These are phyloP conservation scores for Exophiala lecanii-corni DNA, from an alignment of 2,329 filamentous ascomycete genomes.

Conservation along the genomic window DNA sequence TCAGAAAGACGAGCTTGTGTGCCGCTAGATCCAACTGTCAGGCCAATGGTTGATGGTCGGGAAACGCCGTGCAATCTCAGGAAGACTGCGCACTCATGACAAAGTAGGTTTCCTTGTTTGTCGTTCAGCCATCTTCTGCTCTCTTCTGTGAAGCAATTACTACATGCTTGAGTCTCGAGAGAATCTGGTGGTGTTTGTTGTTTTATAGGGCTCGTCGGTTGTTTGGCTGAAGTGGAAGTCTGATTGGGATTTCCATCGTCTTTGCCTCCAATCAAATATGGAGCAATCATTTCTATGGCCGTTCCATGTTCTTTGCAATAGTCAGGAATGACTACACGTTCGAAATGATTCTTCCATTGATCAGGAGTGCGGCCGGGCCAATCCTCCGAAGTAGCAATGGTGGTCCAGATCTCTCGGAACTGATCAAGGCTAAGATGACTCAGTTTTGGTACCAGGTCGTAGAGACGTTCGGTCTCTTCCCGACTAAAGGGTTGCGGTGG, in stretches of 20 bases:
- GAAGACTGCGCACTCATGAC: slow-evolving; percentile 11
- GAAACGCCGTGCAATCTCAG: slow-evolving; percentile 10
- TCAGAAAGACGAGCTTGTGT: too few species aligned
- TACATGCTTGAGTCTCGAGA: slow-evolving; percentile 5
- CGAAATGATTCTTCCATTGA: slow-evolving; percentile 23
- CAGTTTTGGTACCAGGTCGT: slow-evolving; percentile 25
- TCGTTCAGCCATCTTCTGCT: slow-evolving; percentile 9
- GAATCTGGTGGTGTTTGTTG: background rate
- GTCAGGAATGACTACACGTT: slow-evolving; percentile 20
- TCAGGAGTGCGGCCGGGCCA: slow-evolving; percentile 11
- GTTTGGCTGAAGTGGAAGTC: too few species aligned
- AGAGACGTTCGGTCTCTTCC: slow-evolving; percentile 25
- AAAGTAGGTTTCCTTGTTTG: slow-evolving; percentile 8
- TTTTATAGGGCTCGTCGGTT: slow-evolving; percentile 1
- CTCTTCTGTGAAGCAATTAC: slow-evolving; percentile 14
- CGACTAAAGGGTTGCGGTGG: slow-evolving; percentile 24
- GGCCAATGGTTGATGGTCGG: slow-evolving; percentile 6
- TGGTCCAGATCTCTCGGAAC: slow-evolving; percentile 26
- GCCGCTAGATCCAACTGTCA: too few species aligned
- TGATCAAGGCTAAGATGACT: slow-evolving; percentile 18
- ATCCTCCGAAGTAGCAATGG: slow-evolving; percentile 24
- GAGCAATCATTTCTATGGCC: slow-evolving; percentile 12
- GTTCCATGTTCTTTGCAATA: slow-evolving; percentile 21
- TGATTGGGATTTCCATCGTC: too few species aligned
- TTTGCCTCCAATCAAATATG: slow-evolving; percentile 15